Evolutionary conservation across 179 eudicot genomes (phyloP).

Genomic region (Silene coronaria): DNA sequence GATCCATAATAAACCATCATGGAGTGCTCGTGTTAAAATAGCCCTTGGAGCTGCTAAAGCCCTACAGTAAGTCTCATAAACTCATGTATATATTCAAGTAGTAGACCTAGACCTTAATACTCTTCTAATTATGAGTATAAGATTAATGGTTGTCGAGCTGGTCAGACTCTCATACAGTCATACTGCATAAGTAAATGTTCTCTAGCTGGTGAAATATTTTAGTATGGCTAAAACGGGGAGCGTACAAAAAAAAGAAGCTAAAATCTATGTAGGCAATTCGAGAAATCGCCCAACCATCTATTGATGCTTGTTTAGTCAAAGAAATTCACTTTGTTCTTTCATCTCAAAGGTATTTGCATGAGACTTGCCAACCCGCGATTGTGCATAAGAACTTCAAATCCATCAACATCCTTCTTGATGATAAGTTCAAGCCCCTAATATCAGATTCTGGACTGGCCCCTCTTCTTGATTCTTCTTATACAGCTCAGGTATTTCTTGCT

Average conservation of each 20-base stretch:
- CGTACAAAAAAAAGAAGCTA: background rate
- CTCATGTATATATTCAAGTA: no score
- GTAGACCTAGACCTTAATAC: no score
- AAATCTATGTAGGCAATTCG: background rate
- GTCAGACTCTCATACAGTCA: no score
- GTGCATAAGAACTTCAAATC: conserved; percentile 74
- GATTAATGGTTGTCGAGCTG: no score
- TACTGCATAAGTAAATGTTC: no score
- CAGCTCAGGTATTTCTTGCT: conserved; percentile 45
- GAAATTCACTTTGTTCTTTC: background rate
- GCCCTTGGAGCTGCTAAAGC: conserved; percentile 87
- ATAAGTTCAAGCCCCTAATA: conserved; percentile 48
- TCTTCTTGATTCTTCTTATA: conserved; percentile 36
- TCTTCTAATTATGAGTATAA: no score
- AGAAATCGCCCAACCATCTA: background rate
- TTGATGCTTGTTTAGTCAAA: background rate
- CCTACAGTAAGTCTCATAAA: conserved; percentile 55
- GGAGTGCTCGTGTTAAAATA: conserved; percentile 63
- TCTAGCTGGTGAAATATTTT: no score
- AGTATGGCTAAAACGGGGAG: background rate
- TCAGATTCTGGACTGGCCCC: conserved; percentile 80
- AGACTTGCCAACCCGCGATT: conserved; percentile 60
- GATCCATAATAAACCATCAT: conserved; percentile 54
- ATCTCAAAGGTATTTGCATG: conserved; percentile 65
- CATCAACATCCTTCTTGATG: conserved; percentile 68